A percentile compares a stretch with the other conserved stretches of the same genome.
Conservation (phyloP, 78 protist species). For the Dictyostelium intermedium region DNA sequence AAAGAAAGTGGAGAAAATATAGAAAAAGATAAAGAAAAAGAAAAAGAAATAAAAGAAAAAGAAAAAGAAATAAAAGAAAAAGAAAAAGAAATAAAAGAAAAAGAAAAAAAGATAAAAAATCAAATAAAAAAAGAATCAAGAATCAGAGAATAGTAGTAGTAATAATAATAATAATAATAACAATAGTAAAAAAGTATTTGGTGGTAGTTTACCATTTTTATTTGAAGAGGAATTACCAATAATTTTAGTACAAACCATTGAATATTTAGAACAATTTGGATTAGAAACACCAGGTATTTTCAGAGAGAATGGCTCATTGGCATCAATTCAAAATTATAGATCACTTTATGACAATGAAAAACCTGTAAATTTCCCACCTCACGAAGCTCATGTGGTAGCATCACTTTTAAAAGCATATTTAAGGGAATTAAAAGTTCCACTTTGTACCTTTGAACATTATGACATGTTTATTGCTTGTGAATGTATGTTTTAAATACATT, state of each 20-base stretch:
- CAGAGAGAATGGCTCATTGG: conserved; percentile 56
- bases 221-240: conserved; percentile 26
- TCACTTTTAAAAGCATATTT: conserved; percentile 58
- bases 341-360: conserved; percentile 1
- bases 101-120: neutral
- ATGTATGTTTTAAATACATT: neutral
- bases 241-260: conserved; percentile 12
- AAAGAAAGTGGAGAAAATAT: neutral
- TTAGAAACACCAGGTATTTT: conserved; percentile 46
- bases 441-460: conserved; percentile 63
- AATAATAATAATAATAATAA: neutral
- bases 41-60: neutral
- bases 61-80: neutral
- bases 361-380: conserved; percentile 53
- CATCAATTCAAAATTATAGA: conserved; percentile 16
- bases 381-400: conserved; percentile 67
- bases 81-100: neutral
- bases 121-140: neutral
- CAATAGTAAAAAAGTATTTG: conserved; percentile 41
- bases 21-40: neutral
- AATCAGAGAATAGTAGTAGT: neutral
- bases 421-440: conserved; percentile 60
- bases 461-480: conserved; percentile 78
- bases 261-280: conserved; percentile 11
- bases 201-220: conserved; percentile 6